Base-by-base conservation (phyloP, 176 grass and related monocot genomes). In the Paspalum vaginatum region DNA sequence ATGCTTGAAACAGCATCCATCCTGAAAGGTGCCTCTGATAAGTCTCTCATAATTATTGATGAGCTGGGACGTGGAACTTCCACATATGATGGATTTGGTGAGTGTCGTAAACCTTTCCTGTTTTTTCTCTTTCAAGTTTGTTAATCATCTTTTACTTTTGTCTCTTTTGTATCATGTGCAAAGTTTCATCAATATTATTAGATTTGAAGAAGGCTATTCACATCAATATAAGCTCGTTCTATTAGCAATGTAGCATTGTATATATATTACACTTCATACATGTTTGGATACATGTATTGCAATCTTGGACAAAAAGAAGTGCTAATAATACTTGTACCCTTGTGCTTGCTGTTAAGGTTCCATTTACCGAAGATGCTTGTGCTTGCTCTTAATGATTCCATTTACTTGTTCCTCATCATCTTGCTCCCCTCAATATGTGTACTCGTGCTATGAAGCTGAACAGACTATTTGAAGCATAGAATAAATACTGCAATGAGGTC, bases 1-100 rank as follows among this genome's bases (percentile, higher is more conserved):
- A 98, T 98, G 95, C 92, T 98, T 60, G 95, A 98, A 90, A 94
- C 95, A 88, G 95, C 95, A 70, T 98, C 95, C 64, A 98, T 98
- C 76, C 90, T 98, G 65, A 98, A 94, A 88, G 91, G 95, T 10
- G 95, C 95, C 72, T 89, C 95, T 68, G 77, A 98, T 79, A 98
- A 92, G 73, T 98, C 95, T 72, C 83, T 98, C 43, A 82, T 98
- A 83, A 98, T 98, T 68, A 94, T 98, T 75, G 95, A 98, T 72
- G 95, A 98, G 79, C 80, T 98, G 77, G 95, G 95, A 26, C 95
- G 95, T 53, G 95, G 95, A 74, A 98, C 95, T 85, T 98, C 95
- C 65, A 98, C 95, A 21, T 98, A 94, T 85, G 95, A 98, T 92
- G 95, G 95, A 88, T 98, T 98, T 90, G 95, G 95, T 98, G 58